Conservation (phyloP, 1,284 basidiomycete genomes). For the Tilletia indica region DNA sequence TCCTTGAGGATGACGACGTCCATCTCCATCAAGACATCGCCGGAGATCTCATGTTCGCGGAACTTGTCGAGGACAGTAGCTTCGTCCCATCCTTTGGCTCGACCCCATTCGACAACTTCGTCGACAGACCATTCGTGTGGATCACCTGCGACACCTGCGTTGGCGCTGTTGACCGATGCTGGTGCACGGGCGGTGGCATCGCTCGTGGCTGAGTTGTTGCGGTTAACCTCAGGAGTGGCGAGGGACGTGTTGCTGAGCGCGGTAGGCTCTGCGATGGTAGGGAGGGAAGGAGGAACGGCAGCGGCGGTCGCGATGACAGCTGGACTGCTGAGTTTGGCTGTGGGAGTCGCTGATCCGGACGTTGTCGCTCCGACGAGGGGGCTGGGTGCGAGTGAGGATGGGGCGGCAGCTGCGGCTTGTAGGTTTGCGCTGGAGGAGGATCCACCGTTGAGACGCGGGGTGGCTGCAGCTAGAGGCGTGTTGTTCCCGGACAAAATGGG, state of each 20-base stretch:
- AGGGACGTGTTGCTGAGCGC: neutral
- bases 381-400: neutral
- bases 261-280: neutral
- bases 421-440: neutral
- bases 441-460: neutral
- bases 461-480: neutral
- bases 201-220: constrained; percentile 5
- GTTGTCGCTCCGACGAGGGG: too few relatives aligned
- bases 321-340: constrained; percentile 6
- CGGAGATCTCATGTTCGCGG: constrained; percentile 84
- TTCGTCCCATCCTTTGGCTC: constrained; percentile 78
- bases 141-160: constrained; percentile 34
- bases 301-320: neutral
- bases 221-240: neutral
- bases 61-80: constrained; percentile 76
- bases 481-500: neutral
- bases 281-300: too few relatives aligned
- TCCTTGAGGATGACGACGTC: constrained; percentile 91
- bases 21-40: constrained; percentile 91
- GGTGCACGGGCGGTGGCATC: neutral
- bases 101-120: constrained; percentile 86
- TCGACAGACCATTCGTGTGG: constrained; percentile 81
- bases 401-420: neutral
- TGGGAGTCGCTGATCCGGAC: too few relatives aligned
- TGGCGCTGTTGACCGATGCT: neutral